These are phyloP conservation scores for Naematelia encephala DNA, from an alignment of 768 basidiomycete species.

Conservation along the genomic window DNA sequence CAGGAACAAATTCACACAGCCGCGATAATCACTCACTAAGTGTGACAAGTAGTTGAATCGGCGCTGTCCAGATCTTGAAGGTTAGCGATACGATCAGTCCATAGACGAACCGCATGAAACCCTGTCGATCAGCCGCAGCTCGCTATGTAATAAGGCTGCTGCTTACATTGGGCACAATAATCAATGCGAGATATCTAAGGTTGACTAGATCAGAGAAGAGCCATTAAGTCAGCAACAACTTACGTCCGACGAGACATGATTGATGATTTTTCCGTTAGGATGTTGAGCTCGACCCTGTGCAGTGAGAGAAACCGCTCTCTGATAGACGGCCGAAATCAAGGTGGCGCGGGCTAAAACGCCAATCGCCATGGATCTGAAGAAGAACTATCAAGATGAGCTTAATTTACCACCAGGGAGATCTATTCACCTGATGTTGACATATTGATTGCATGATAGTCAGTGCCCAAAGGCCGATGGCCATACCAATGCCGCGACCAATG, in stretches of 20 bases:
- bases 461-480: slow-evolving; percentile 45
- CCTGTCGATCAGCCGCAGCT: slow-evolving; percentile 10
- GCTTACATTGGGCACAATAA: slow-evolving; percentile 60
- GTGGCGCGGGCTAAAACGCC: slow-evolving; percentile 44
- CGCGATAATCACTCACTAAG: slow-evolving; percentile 53
- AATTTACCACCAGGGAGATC: not conserved
- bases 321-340: slow-evolving; percentile 41
- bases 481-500: slow-evolving; percentile 46
- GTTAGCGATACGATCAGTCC: slow-evolving; percentile 4
- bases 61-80: slow-evolving; percentile 62
- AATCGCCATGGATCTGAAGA: slow-evolving; percentile 48
- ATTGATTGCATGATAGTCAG: slow-evolving; percentile 43
- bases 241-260: slow-evolving; percentile 60
- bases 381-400: slow-evolving; percentile 31
- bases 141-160: not conserved
- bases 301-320: slow-evolving; percentile 25
- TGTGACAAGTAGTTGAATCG: slow-evolving; percentile 61
- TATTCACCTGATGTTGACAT: slow-evolving; percentile 42
- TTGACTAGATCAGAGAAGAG: not conserved
- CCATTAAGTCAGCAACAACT: slow-evolving; percentile 24
- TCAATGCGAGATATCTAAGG: slow-evolving; percentile 44
- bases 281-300: slow-evolving; percentile 25
- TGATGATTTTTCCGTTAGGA: slow-evolving; percentile 50
- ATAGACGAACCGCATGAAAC: slow-evolving; percentile 55
- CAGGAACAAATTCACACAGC: slow-evolving; percentile 5